A percentile compares a stretch with the other conserved stretches of the same genome.
Evolutionary conservation across 2,329 filamentous ascomycete genomes (phyloP).

Genomic region (Xylaria sp.): DNA sequence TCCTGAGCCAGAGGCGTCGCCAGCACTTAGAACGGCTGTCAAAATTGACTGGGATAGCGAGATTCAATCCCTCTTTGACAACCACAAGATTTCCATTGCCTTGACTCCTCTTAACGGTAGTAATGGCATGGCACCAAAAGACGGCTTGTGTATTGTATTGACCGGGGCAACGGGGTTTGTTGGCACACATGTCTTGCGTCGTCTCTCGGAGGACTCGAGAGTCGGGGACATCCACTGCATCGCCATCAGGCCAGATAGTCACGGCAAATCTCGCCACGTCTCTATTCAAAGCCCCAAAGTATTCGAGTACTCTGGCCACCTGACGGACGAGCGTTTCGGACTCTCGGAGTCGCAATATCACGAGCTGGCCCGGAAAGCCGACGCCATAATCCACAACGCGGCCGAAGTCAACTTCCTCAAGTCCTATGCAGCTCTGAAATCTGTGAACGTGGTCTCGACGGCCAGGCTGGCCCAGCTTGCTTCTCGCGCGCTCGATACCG

Average conservation of each 20-base stretch:
- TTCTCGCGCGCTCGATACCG: conserved; percentile 37
- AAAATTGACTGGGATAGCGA: conserved; percentile 7
- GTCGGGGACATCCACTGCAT: background rate
- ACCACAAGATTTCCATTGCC: too few relatives aligned
- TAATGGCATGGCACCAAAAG: background rate
- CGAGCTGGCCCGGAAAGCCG: conserved; percentile 35
- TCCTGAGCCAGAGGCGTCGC: too few relatives aligned
- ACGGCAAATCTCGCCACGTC: background rate
- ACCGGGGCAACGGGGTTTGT: conserved; percentile 23
- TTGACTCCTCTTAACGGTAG: background rate
- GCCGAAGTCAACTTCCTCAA: conserved; percentile 49
- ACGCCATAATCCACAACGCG: conserved; percentile 59
- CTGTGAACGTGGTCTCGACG: conserved; percentile 45
- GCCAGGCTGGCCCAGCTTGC: conserved; percentile 43
- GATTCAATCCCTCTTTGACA: background rate
- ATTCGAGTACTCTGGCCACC: conserved; percentile 2
- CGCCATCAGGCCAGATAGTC: background rate
- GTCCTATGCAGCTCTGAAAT: conserved; percentile 43
- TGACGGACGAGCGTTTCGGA: background rate
- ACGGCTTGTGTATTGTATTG: background rate
- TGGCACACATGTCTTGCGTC: conserved; percentile 5
- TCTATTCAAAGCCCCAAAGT: background rate
- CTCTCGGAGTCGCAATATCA: background rate
- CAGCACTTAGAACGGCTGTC: too few relatives aligned
- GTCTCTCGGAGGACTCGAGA: background rate